Evolutionary conservation across 805 yeast genomes (phyloP).

Genomic region (Yarrowia sp.): DNA sequence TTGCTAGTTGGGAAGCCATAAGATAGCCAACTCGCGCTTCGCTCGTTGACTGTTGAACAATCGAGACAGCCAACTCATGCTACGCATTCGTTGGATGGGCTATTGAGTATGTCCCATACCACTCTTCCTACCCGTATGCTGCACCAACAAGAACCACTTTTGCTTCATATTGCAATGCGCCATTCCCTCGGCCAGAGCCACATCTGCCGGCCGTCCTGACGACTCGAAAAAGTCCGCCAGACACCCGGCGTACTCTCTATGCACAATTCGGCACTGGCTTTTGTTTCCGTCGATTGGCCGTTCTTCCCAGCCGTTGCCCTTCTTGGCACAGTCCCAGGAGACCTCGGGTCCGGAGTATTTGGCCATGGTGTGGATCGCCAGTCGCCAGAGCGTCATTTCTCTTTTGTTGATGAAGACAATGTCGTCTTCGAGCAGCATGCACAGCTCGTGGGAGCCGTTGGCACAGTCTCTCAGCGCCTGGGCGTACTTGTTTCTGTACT

Average conservation of each 20-base stretch:
- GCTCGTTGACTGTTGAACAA: no score
- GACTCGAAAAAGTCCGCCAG: conserved; percentile 25
- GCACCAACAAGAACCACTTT: conserved; percentile 42
- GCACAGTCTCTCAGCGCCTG: conserved; percentile 39
- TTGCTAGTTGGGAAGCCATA: no score
- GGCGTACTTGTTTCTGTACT: conserved; percentile 33
- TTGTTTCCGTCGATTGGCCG: conserved; percentile 16
- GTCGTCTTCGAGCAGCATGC: conserved; percentile 43
- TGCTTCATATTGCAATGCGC: conserved; percentile 19
- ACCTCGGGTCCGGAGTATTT: conserved; percentile 26
- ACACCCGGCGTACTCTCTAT: conserved; percentile 14
- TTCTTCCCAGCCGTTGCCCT: conserved; percentile 26
- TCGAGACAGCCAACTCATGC: no score
- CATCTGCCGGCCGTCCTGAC: neutral
- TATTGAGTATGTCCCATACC: conserved; percentile 19
- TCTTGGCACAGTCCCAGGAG: conserved; percentile 35
- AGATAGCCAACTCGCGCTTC: no score
- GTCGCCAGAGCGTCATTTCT: neutral
- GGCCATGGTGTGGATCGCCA: conserved; percentile 11
- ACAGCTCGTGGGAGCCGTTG: conserved; percentile 41
- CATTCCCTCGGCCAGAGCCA: conserved; percentile 28
- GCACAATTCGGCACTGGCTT: conserved; percentile 33
- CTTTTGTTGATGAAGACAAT: conserved; percentile 40
- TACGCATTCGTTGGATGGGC: no score
- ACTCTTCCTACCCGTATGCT: conserved; percentile 42